Base-by-base conservation (phyloP, 2,329 filamentous ascomycete genomes). In the Orbilia javanica region DNA sequence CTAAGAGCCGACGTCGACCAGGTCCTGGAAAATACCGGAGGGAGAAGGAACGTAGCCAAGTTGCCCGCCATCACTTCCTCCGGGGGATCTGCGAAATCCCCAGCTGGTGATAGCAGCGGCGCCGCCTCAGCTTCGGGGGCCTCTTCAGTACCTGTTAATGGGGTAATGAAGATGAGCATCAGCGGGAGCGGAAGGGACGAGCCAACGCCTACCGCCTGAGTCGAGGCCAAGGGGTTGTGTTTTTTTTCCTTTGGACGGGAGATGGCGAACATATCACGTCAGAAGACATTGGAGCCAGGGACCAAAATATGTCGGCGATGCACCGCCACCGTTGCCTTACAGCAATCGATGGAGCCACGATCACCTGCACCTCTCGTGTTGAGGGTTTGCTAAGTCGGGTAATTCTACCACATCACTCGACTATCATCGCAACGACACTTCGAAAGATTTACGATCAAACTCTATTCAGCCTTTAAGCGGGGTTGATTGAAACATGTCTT, bases 1-100 rank as follows among this genome's bases (percentile, higher is more conserved):
- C 82, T 90, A 80, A 82, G 84, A 34, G 86, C 84, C 1, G 89
- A 90, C 78, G 86, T 89, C 13, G 84, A 84, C 8, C 82, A 83
- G 42, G 87, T 90, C 7, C 80, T 90, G n/a, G 73, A 80, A 36
- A 75, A 74, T 11, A 82, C 80, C 7, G 68, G 68, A 18, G 66
- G 66, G 2, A 42, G 66, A 11, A 66, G 74, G n/a, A 48, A 46
- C n/a, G 67, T 78, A 5, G 39, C 66, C 11, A 72, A 44, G 20
- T 29, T 71, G 15, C 72, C 65, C 5, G 65, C 64, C 6, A 70
- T 76, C 11, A 69, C 72, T 18, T 27, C 72, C 36, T 25, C 20
- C 2, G 48, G 64, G 20, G 65, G 70, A 31, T 27, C 34, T 18
- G 27, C 18, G 8, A 64, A 65, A 29, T 53, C 65, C 7, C 72